Base-by-base conservation (phyloP, 257 asterid genomes). In the Capsicum pubescens region DNA sequence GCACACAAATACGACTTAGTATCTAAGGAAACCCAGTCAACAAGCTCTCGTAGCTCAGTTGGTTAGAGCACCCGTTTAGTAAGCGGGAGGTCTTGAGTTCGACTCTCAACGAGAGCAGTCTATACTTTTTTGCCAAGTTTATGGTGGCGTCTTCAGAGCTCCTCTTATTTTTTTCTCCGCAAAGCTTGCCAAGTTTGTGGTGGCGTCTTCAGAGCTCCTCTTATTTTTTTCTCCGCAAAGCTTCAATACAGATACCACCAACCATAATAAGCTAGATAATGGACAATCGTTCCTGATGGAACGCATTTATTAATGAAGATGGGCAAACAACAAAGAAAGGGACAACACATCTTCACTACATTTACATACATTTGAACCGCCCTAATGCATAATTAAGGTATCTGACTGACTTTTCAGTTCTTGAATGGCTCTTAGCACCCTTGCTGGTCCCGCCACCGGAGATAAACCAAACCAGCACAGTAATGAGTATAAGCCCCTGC, bases 61-160 rank as follows among this genome's bases (percentile, higher is more conserved):
- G 97, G 98, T 92, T 92, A 95, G 97, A 92, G 94, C 97, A 94
- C 97, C 97, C 92, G 95, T 93, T 93, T 94, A 94, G 97, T 94
- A 92, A 95, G 97, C 94, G 94, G 97, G 97, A 95, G 95, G 98
- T 95, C 98, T 89, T 93, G 94, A 92, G 97, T 93, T 93, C 93
- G 85, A 94, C 97, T 94, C 97, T 94, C 95, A 92, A 90, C 87
- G 87, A 89, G 89, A 88, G 93, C 93, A 44, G 1, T 0, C 0
- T 0, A 13, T 0, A 2, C 3, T 9, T 63, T 17, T 21, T 15
- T 8, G 6, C 68, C 9, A 6, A 21, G 0, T 9, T 19, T 61
- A 3, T 3, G 42, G 42, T 3, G 42, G 42, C 42, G 3, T 0
- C 11, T 60, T n/a, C 32, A 26, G 32, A 26, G 1, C 32, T 26